phyloP scores from a whole-genome alignment of 495 filamentous ascomycete species.

The Xylaria flabelliformis region DNA sequence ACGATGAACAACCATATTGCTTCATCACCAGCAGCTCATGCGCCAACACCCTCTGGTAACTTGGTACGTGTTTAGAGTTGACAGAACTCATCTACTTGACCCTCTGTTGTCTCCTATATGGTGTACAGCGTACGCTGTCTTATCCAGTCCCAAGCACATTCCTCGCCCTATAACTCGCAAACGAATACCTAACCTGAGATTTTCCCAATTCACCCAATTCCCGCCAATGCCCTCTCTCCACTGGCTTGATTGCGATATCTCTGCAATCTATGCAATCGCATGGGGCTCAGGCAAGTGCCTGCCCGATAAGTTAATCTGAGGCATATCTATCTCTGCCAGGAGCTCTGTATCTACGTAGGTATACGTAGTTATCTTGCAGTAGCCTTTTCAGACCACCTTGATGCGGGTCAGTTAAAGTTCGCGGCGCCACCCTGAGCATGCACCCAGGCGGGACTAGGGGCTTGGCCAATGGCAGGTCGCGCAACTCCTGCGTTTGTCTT shows the following conservation, averaged over 20 bases:
- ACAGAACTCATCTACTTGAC: constrained; percentile 4
- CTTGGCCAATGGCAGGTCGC: constrained; percentile 13
- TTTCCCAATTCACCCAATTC: background rate
- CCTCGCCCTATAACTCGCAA: background rate
- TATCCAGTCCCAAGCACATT: background rate
- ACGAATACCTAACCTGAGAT: background rate
- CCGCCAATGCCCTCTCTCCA: background rate
- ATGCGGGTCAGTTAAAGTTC: background rate
- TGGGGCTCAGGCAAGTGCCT: constrained; percentile 13
- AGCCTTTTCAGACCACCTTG: background rate
- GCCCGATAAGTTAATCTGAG: constrained; percentile 30
- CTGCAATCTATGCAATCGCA: background rate
- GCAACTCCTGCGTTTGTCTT: background rate
- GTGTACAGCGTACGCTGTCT: background rate
- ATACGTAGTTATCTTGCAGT: background rate
- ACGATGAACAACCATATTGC: constrained; percentile 26
- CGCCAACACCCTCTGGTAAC: constrained; percentile 40
- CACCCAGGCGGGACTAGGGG: background rate
- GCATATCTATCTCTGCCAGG: background rate
- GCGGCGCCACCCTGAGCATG: constrained; percentile 2
- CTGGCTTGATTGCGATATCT: background rate
- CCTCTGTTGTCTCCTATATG: background rate
- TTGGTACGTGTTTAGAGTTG: constrained; percentile 33
- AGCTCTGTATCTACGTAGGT: background rate
- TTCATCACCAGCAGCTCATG: constrained; percentile 42